These are phyloP conservation scores for Allium sativum DNA, from an alignment of 106 monocot genomes.

Conservation along the genomic window DNA sequence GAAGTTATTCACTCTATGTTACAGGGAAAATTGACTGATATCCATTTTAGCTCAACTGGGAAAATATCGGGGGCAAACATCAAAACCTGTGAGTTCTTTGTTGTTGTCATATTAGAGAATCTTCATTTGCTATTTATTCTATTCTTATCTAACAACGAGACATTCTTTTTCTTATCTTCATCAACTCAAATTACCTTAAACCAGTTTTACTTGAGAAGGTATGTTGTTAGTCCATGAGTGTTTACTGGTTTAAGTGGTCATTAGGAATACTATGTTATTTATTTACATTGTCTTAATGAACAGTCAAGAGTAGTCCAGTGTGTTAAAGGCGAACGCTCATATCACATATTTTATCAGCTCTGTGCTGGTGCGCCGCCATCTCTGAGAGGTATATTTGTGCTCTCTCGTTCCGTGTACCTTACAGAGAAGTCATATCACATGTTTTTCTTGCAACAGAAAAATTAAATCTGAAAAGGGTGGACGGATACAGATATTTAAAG, in stretches of 20 bases:
- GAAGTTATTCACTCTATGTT: neutral
- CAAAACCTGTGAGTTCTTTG: slow-evolving; percentile 68
- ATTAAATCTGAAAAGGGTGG: slow-evolving; percentile 62
- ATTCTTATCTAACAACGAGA: slow-evolving; percentile 3
- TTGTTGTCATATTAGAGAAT: too few species aligned
- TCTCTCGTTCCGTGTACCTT: neutral
- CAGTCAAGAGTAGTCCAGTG: slow-evolving; percentile 99
- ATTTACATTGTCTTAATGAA: neutral
- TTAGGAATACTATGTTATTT: too few species aligned
- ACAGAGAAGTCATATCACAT: too few species aligned
- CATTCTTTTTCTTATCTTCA: slow-evolving; percentile 8
- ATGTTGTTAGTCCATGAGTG: neutral
- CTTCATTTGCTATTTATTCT: too few species aligned
- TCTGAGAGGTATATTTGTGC: slow-evolving; percentile 57
- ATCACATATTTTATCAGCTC: slow-evolving; percentile 98
- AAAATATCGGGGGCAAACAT: slow-evolving; percentile 92
- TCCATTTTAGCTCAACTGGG: slow-evolving; percentile 76
- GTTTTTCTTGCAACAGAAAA: slow-evolving; percentile 42
- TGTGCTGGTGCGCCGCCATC: slow-evolving; percentile 74
- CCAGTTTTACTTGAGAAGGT: slow-evolving; percentile 99
- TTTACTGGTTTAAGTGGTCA: too few species aligned
- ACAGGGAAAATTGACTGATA: slow-evolving; percentile 96
- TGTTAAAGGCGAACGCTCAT: slow-evolving; percentile 75
- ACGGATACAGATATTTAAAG: slow-evolving; percentile 74
- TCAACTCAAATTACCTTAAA: neutral